phyloP scores from a whole-genome alignment of 495 filamentous ascomycete genomes.

The Corynascus novoguineensis region DNA sequence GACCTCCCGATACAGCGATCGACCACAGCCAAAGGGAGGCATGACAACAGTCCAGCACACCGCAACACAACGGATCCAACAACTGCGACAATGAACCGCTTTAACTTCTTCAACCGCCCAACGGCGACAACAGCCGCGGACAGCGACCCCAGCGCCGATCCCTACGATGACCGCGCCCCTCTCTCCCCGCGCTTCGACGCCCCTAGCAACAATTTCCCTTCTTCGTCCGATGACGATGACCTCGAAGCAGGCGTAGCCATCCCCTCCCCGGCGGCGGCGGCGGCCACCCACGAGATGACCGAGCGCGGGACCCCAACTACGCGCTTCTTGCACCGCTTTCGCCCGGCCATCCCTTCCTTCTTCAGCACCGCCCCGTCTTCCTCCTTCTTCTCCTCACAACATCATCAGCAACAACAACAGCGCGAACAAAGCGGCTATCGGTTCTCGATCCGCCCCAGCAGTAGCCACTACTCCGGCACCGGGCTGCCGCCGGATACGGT shows the following conservation, averaged over 20 bases:
- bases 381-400: constrained; percentile 1
- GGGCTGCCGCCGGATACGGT: constrained; percentile 25
- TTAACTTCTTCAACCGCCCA: constrained; percentile 27
- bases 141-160: constrained; percentile 7
- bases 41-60: not conserved
- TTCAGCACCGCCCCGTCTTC: constrained; percentile 23
- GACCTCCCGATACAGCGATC: too few species aligned
- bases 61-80: not conserved
- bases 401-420: not conserved
- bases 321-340: constrained; percentile 28
- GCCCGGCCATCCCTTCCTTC: constrained; percentile 31
- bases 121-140: constrained; percentile 4
- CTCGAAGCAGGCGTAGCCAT: constrained; percentile 20
- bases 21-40: not conserved
- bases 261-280: not conserved
- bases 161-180: constrained; percentile 24
- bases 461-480: constrained; percentile 28
- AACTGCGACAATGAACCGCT: constrained; percentile 26
- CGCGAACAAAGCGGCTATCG: not conserved
- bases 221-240: constrained; percentile 1
- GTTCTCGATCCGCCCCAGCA: constrained; percentile 19
- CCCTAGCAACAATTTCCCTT: not conserved
- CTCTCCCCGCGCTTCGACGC: constrained; percentile 19
- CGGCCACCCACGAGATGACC: constrained; percentile 19
- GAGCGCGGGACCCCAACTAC: constrained; percentile 19